These are phyloP conservation scores for Hypoxylon perforatum DNA, from an alignment of 495 filamentous ascomycete genomes.

Conservation along the genomic window DNA sequence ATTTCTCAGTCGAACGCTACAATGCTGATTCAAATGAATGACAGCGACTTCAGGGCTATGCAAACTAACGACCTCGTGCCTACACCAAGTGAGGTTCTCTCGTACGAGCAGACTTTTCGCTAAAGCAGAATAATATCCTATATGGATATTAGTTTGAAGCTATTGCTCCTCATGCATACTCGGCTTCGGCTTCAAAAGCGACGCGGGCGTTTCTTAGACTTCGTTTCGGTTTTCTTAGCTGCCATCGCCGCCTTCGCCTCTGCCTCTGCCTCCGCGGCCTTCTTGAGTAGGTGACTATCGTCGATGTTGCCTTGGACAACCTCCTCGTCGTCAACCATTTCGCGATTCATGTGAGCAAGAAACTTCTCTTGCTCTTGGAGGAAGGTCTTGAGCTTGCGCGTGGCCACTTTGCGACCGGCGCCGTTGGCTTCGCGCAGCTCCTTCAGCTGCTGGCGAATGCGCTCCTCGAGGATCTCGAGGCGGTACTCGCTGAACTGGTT, in stretches of 20 bases:
- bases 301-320: conserved; percentile 57
- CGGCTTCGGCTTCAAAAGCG: conserved; percentile 9
- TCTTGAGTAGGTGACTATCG: conserved; percentile 29
- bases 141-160: not conserved
- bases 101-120: not conserved
- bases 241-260: too few species aligned
- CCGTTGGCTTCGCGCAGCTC: conserved; percentile 57
- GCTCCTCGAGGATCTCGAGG: conserved; percentile 75
- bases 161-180: not conserved
- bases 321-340: conserved; percentile 66
- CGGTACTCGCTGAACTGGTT: conserved; percentile 76
- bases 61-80: not conserved
- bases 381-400: conserved; percentile 57
- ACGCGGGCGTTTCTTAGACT: conserved; percentile 37
- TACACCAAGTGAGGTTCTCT: not conserved
- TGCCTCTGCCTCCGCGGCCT: conserved; percentile 1
- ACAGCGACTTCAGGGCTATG: not conserved
- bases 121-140: not conserved
- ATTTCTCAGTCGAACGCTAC: conserved; percentile 21
- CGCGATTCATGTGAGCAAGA: conserved; percentile 64
- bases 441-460: conserved; percentile 58
- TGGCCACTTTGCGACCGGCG: conserved; percentile 55
- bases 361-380: conserved; percentile 65
- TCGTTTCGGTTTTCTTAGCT: conserved; percentile 8
- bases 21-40: conserved; percentile 20